Conservation (phyloP, 352 stramenopile species). For the Globisporangium spinosum region DNA sequence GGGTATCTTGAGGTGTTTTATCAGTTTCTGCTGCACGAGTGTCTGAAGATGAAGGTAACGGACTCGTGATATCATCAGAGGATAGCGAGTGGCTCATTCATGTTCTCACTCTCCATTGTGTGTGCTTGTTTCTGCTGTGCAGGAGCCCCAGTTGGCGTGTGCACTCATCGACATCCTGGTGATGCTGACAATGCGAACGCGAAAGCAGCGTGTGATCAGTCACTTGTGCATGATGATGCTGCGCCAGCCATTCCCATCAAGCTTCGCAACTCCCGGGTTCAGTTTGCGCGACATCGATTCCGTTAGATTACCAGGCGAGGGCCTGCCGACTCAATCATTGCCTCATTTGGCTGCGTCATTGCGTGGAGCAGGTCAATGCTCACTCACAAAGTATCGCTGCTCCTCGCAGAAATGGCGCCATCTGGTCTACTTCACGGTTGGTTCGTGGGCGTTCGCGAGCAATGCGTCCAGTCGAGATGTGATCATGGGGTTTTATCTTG, state of each 20-base stretch:
- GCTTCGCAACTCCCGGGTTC: background rate
- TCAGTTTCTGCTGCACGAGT: slow-evolving; percentile 42
- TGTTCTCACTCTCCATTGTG: background rate
- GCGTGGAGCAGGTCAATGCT: slow-evolving; percentile 30
- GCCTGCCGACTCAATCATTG: slow-evolving; percentile 30
- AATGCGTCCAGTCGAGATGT: slow-evolving; percentile 26
- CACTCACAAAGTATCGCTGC: slow-evolving; percentile 46
- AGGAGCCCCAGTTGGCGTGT: slow-evolving; percentile 53
- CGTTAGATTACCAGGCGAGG: slow-evolving; percentile 10
- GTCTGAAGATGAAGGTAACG: slow-evolving; percentile 42
- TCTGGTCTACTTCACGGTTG: slow-evolving; percentile 53
- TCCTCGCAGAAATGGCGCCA: slow-evolving; percentile 40
- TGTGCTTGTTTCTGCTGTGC: slow-evolving; percentile 3
- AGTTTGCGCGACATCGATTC: background rate
- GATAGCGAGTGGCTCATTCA: background rate
- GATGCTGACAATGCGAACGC: slow-evolving; percentile 38
- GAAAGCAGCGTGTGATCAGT: slow-evolving; percentile 36
- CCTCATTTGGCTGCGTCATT: slow-evolving; percentile 31
- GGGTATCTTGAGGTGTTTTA: slow-evolving; percentile 36
- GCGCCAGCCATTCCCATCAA: slow-evolving; percentile 48
- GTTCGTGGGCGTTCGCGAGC: slow-evolving; percentile 44
- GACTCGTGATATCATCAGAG: background rate
- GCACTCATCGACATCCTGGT: slow-evolving; percentile 37
- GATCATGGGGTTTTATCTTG: slow-evolving; percentile 40
- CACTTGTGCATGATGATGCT: slow-evolving; percentile 56